Evolutionary conservation across 2,329 filamentous ascomycete species (phyloP).

Genomic region (Pestalotiopsis sp.): DNA sequence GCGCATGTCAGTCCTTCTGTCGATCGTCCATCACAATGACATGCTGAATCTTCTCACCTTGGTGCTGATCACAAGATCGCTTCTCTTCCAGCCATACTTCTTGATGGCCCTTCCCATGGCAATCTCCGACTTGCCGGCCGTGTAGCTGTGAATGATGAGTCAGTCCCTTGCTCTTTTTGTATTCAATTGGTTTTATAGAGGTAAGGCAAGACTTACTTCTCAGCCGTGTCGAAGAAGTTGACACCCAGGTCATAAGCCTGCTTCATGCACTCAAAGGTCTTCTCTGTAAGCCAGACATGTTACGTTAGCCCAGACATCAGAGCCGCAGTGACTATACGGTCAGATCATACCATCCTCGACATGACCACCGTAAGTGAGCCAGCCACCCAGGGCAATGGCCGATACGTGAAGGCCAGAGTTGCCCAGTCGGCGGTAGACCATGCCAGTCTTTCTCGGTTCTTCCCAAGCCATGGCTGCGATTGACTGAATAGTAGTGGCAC

Average conservation of each 20-base stretch:
- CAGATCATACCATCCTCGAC: slow-evolving; percentile 57
- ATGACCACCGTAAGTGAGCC: slow-evolving; percentile 75
- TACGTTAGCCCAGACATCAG: background rate
- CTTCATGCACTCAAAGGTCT: slow-evolving; percentile 61
- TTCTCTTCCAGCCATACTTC: slow-evolving; percentile 61
- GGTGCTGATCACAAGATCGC: slow-evolving; percentile 62
- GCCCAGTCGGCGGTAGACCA: slow-evolving; percentile 65
- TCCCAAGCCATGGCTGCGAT: slow-evolving; percentile 13
- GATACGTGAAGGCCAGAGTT: slow-evolving; percentile 74
- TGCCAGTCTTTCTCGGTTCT: slow-evolving; percentile 17
- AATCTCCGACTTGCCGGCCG: slow-evolving; percentile 60
- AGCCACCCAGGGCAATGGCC: slow-evolving; percentile 68
- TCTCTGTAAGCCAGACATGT: slow-evolving; percentile 39
- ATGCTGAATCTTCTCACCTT: slow-evolving; percentile 31
- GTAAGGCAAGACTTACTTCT: slow-evolving; percentile 28
- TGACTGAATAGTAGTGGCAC: background rate
- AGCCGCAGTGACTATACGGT: background rate
- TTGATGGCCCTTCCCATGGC: slow-evolving; percentile 63
- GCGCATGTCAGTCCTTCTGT: slow-evolving; percentile 24
- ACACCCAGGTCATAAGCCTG: slow-evolving; percentile 59
- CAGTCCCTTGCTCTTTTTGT: background rate
- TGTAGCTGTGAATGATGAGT: slow-evolving; percentile 37
- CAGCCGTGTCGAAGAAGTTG: slow-evolving; percentile 65
- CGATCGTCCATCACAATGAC: too few species aligned
- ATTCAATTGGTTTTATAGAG: too few species aligned